phyloP scores from a whole-genome alignment of 495 filamentous ascomycete species.

The Penicillium lagena region DNA sequence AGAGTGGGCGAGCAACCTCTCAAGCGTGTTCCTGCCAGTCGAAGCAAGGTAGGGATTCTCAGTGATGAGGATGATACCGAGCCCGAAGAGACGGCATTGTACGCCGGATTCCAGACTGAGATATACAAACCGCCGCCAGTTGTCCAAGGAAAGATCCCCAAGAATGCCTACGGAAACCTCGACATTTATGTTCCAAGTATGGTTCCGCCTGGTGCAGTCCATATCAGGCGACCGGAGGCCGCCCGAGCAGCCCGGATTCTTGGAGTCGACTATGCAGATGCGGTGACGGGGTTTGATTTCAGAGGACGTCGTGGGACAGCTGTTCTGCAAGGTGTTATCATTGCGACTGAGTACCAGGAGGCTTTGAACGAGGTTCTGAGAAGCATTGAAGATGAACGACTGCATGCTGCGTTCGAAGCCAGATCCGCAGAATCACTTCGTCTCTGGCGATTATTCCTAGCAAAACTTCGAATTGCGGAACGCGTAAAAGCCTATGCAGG shows the following conservation, averaged over 20 bases:
- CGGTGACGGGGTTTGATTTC: constrained; percentile 86
- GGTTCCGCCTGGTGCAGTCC: constrained; percentile 75
- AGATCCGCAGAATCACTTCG: constrained; percentile 52
- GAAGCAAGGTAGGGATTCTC: constrained; percentile 29
- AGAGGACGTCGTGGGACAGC: constrained; percentile 76
- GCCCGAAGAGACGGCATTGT: constrained; percentile 47
- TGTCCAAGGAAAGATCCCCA: constrained; percentile 66
- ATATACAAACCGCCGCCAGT: constrained; percentile 72
- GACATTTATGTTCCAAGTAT: constrained; percentile 91
- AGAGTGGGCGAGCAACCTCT: constrained; percentile 68
- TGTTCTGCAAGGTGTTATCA: constrained; percentile 66
- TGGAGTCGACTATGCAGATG: constrained; percentile 80
- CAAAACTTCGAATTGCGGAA: constrained; percentile 70
- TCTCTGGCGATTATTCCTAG: constrained; percentile 71
- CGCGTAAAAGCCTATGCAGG: constrained; percentile 59
- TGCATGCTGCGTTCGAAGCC: constrained; percentile 48
- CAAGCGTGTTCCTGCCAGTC: constrained; percentile 53
- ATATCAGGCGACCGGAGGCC: constrained; percentile 63
- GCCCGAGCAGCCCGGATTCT: constrained; percentile 66
- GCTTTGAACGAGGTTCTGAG: constrained; percentile 62
- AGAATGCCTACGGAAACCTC: constrained; percentile 82
- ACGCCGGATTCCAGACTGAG: constrained; percentile 69
- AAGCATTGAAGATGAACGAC: constrained; percentile 56
- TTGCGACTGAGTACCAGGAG: constrained; percentile 63
- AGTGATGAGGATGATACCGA: constrained; percentile 37